These are phyloP conservation scores for Fusarium goolgardi DNA, from an alignment of 2,329 filamentous ascomycete genomes.

Conservation along the genomic window DNA sequence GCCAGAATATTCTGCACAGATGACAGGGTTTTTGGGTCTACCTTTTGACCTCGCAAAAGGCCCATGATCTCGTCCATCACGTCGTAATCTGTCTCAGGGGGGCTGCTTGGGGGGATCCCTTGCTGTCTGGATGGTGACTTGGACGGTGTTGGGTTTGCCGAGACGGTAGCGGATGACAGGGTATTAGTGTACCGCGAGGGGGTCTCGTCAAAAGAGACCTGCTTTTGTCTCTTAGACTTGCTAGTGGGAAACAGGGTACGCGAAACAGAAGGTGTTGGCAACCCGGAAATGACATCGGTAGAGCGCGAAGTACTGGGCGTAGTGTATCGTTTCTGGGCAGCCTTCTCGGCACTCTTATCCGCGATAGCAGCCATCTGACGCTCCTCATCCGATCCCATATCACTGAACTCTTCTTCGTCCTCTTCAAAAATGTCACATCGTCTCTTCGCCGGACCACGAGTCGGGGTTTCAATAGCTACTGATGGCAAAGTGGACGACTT, in stretches of 20 bases:
- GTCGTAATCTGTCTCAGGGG: conserved; percentile 44
- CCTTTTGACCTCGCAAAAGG: conserved; percentile 58
- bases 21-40: conserved; percentile 54
- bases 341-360: conserved; percentile 51
- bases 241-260: conserved; percentile 52
- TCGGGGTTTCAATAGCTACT: conserved; percentile 32
- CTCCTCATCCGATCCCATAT: conserved; percentile 56
- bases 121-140: conserved; percentile 9
- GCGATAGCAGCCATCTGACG: conserved; percentile 52
- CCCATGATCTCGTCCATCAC: conserved; percentile 62
- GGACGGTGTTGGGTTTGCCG: conserved; percentile 32
- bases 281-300: conserved; percentile 41
- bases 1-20: conserved; percentile 61
- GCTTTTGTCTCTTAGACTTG: conserved; percentile 49
- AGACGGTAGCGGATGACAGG: conserved; percentile 23
- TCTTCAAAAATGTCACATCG: conserved; percentile 47
- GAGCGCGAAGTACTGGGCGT: conserved; percentile 47
- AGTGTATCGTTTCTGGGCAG: conserved; percentile 26
- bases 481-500: conserved; percentile 1
- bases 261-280: conserved; percentile 53
- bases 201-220: conserved; percentile 49
- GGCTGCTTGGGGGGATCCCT: conserved; percentile 29
- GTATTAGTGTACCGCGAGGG: conserved; percentile 11
- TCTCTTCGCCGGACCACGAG: conserved; percentile 45
- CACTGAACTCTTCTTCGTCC: conserved; percentile 49